Base-by-base conservation (phyloP, 176 grass and related monocot species). In the Eragrostis curvula region DNA sequence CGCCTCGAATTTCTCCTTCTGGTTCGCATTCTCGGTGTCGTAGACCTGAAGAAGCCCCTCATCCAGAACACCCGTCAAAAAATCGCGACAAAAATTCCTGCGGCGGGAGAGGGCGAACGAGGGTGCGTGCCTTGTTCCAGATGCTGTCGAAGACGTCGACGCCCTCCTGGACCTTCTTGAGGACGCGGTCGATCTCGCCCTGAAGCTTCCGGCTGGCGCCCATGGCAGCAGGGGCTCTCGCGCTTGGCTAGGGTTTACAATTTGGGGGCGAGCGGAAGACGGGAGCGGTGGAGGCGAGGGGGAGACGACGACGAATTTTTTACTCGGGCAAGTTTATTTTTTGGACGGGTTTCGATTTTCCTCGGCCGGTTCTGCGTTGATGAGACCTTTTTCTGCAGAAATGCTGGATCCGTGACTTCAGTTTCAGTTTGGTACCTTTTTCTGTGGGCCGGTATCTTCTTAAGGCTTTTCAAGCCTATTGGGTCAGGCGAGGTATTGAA, bases 1-100 rank as follows among this genome's bases (percentile, higher is more conserved):
- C 21, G 93, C 97, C 85, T 99, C 97, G 68, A 99, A 99, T 67
- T 99, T 99, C 93, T 99, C 97, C 91, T 99, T 99, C 97, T 99
- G 97, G 84, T 99, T 99, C 39, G 89, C 93, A 87, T 99, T 99
- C 60, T 99, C 93, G 18, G 97, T 96, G 68, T 99, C 97, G 71
- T 99, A 99, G 43, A 99, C 97, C 97, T 96, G 87, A n/a, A 49
- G 12, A 28, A 30, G 25, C 69, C 8, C 57, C 43, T 24, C 23
- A 70, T 32, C 6, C 15, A 29, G 1, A 18, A 30, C 64, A 71
- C 40, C 45, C 5, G 14, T 18, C 14, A 66, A 27, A 70, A 68
- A 68, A 42, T 24, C 11, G 41, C 39, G 16, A 47, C 8, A 28
- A 29, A 17, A 20, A 57, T 50, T 41, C 69, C 7, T 57, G 53